Base-by-base conservation (phyloP, 805 yeast genomes). In the Nakazawaea wyomingensis region DNA sequence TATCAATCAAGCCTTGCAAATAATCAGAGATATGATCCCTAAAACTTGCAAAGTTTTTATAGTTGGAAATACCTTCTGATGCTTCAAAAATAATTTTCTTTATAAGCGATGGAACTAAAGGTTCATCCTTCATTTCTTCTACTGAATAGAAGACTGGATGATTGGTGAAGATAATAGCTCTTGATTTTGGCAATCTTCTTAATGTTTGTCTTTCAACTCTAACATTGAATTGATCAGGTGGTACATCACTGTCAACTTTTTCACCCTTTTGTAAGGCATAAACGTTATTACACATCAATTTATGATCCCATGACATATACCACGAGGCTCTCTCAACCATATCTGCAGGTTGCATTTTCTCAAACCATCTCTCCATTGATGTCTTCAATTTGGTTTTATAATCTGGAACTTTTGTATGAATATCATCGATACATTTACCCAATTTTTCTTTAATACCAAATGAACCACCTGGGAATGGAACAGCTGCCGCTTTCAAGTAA, bases 51-150 rank as follows among this genome's bases (percentile, higher is more conserved):
- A 81, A 82, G 50, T 72, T 71, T 56, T 82, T 82, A 60, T 82
- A 83, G 55, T 76, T 76, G 54, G 77, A 60, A 47, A 82, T 82
- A 39, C 72, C 74, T 48, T 75, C 79, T 8, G 88, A 87, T 0
- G 78, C 87, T 56, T 82, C 87, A 48, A 63, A 75, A 27, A 82
- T 63, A 39, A 80, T 77, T 52, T 79, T 81, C 54, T 74, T 72
- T 38, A 82, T 57, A 38, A 82, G 64, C 0, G 85, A 76, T 6
- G 89, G 88, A 20, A 85, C 76, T 53, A 81, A 59, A 3, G 95
- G 91, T 55, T 83, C 88, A 54, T 85, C 89, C 48, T 85, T 83
- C 77, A 85, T 78, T 54, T 85, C 91, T 31, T 84, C 90, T 33
- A 85, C 77, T 2, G 84, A 75, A 59, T 85, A 85, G 55, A 81